phyloP scores from a whole-genome alignment of 768 basidiomycete genomes.

The Amanita pseudoporphyria region DNA sequence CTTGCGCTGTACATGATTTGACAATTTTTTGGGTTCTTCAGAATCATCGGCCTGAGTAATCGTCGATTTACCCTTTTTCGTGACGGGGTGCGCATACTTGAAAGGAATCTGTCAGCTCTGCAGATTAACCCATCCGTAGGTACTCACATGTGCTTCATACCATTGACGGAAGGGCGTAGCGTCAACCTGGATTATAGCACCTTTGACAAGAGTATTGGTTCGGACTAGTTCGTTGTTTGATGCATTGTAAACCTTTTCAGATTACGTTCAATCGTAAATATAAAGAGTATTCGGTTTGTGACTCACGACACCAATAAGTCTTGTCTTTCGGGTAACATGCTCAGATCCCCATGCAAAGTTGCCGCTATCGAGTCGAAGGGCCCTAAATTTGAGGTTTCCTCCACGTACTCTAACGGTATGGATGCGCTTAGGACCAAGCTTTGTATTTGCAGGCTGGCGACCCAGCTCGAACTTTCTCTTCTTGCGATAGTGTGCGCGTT shows the following conservation, averaged over 20 bases:
- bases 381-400: conserved; percentile 92
- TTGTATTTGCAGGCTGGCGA: conserved; percentile 96
- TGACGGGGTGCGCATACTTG: conserved; percentile 92
- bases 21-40: conserved; percentile 67
- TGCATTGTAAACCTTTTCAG: conserved; percentile 83
- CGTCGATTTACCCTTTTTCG: conserved; percentile 76
- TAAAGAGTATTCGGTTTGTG: not conserved
- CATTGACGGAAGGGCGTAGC: conserved; percentile 99
- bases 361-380: conserved; percentile 91
- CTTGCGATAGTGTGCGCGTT: conserved; percentile 95
- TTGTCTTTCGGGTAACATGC: conserved; percentile 88
- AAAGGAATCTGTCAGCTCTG: conserved; percentile 2
- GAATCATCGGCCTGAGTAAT: conserved; percentile 27
- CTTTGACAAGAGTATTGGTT: conserved; percentile 98
- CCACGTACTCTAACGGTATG: conserved; percentile 94
- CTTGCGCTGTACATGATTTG: conserved; percentile 82
- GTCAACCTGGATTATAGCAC: conserved; percentile 94
- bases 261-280: not conserved
- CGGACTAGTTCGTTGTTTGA: conserved; percentile 99
- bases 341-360: conserved; percentile 99
- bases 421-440: conserved; percentile 90
- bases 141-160: conserved; percentile 93
- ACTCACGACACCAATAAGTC: conserved; percentile 92
- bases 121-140: conserved; percentile 14
- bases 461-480: conserved; percentile 99